Conservation (phyloP, 345 rosid genomes). For the Balakata baccata region DNA sequence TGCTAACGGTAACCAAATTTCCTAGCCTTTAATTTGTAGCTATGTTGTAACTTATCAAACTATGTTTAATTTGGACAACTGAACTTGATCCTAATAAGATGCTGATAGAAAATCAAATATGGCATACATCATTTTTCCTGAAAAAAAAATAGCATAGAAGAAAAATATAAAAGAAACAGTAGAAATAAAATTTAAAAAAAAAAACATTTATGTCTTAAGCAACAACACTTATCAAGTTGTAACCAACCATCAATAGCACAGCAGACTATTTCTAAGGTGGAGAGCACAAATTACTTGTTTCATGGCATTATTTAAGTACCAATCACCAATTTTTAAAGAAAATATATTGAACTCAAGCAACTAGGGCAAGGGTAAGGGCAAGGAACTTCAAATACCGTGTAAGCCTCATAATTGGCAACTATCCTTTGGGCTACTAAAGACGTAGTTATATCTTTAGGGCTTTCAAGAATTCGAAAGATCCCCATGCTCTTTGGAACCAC, state of each 20-base stretch:
- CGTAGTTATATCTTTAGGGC: constrained; percentile 74
- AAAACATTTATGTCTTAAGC: no score
- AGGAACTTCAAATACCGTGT: constrained; percentile 40
- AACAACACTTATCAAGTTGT: background rate
- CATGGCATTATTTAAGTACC: background rate
- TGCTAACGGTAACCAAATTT: no score
- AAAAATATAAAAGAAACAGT: no score
- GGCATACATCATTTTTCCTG: no score
- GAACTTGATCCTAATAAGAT: no score
- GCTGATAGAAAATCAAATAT: no score
- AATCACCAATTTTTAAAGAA: background rate
- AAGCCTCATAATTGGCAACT: constrained; percentile 78
- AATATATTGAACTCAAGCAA: background rate
- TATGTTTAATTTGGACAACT: no score
- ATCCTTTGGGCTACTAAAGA: constrained; percentile 74
- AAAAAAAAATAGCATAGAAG: no score
- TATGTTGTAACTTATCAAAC: no score
- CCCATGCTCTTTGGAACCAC: constrained; percentile 73
- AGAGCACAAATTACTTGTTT: background rate
- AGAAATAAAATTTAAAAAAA: no score
- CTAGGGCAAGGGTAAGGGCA: background rate
- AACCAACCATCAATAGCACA: background rate
- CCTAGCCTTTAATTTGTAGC: background rate
- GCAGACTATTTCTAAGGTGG: background rate
- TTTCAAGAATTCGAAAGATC: constrained; percentile 63